Percentiles rank a stretch among this genome's conserved stretches.
Conservation (phyloP, 805 yeast species). For the Wickerhamiella vanderwaltii region DNA sequence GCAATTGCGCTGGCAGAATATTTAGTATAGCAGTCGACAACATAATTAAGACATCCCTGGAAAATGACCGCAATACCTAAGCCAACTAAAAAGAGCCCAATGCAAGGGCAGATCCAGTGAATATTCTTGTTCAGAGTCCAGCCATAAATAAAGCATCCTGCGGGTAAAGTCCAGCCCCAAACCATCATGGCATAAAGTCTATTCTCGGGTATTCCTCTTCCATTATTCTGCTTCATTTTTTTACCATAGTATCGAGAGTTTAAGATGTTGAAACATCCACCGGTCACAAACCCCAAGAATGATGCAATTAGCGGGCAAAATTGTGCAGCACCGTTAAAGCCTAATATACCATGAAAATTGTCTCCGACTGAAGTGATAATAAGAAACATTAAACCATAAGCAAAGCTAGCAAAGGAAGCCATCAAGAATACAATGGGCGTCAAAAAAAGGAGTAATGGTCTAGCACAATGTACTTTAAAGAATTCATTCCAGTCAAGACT, state of each 20-base stretch:
- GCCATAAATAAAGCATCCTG: conserved; percentile 48
- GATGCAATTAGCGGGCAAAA: conserved; percentile 28
- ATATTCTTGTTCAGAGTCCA: conserved; percentile 41
- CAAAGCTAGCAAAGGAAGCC: conserved; percentile 33
- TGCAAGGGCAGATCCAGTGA: conserved; percentile 44
- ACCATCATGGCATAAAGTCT: conserved; percentile 44
- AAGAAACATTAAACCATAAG: conserved; percentile 35
- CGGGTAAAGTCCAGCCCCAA: conserved; percentile 36
- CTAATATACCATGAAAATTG: conserved; percentile 26
- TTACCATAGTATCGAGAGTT: conserved; percentile 23
- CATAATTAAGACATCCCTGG: conserved; percentile 50
- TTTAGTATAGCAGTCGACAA: conserved; percentile 47
- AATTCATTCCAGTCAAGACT: conserved; percentile 59
- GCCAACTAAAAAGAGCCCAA: conserved; percentile 42
- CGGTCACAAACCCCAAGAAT: conserved; percentile 26
- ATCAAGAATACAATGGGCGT: conserved; percentile 35
- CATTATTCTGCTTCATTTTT: neutral
- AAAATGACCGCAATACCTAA: conserved; percentile 44
- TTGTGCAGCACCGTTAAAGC: conserved; percentile 27
- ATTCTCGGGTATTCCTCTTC: conserved; percentile 37
- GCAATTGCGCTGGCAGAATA: conserved; percentile 57
- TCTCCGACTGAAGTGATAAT: conserved; percentile 32
- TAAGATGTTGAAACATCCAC: conserved; percentile 25
- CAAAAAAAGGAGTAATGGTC: conserved; percentile 68
- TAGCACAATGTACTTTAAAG: conserved; percentile 53